A percentile compares a stretch with the other conserved stretches of the same genome.
Conservation (phyloP, 73 alveolate genomes). For the Paramecium octaurelia region DNA sequence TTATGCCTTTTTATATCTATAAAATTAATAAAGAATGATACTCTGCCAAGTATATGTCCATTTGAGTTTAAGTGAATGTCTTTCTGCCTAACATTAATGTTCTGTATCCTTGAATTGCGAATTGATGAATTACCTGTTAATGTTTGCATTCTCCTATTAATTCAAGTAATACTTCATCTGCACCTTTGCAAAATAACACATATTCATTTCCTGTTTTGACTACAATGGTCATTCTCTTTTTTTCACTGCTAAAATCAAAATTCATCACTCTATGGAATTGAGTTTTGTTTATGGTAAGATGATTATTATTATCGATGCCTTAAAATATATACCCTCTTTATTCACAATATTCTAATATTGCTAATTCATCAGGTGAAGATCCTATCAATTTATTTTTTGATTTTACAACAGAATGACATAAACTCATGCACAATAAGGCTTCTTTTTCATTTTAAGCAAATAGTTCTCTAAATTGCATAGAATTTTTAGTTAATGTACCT, state of each 20-base stretch:
- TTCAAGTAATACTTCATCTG: slow-evolving; percentile 77
- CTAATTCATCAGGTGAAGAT: slow-evolving; percentile 80
- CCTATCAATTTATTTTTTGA: slow-evolving; percentile 67
- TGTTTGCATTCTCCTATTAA: slow-evolving; percentile 51
- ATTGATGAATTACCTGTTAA: not conserved
- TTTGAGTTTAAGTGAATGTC: slow-evolving; percentile 55
- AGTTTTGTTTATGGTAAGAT: slow-evolving; percentile 64
- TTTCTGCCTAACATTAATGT: slow-evolving; percentile 68
- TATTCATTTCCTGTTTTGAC: slow-evolving; percentile 65
- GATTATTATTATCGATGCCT: slow-evolving; percentile 66
- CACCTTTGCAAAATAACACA: slow-evolving; percentile 92
- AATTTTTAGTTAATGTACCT: slow-evolving; percentile 94
- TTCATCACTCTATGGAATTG: not conserved
- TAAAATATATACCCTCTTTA: slow-evolving; percentile 69
- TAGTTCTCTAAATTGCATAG: slow-evolving; percentile 70
- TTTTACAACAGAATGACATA: slow-evolving; percentile 67
- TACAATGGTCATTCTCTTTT: slow-evolving; percentile 77
- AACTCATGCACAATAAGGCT: slow-evolving; percentile 60
- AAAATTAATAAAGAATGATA: not conserved
- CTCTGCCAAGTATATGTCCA: not conserved
- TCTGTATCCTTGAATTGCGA: slow-evolving; percentile 62
- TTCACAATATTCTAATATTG: slow-evolving; percentile 71
- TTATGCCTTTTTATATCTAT: not conserved
- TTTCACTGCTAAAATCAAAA: slow-evolving; percentile 73
- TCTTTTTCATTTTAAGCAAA: slow-evolving; percentile 48